Conservation (phyloP, 352 stramenopile species). For the Pilasporangium apinafurcum region DNA sequence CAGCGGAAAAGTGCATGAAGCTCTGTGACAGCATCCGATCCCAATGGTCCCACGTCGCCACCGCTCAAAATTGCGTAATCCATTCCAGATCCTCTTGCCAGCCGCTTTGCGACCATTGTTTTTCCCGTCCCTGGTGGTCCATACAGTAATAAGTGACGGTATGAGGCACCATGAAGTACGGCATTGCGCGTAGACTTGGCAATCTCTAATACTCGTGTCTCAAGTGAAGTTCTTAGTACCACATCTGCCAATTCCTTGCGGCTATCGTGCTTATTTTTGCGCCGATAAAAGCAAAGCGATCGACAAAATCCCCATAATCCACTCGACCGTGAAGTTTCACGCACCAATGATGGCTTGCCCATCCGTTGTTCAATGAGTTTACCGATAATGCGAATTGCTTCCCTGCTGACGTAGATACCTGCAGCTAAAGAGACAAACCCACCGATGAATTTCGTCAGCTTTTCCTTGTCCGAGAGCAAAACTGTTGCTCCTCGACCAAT, state of each 20-base stretch:
- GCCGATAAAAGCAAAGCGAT: constrained; percentile 12
- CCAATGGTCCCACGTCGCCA: constrained; percentile 77
- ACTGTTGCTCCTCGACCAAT: constrained; percentile 44
- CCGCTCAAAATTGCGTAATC: constrained; percentile 84
- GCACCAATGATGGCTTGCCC: constrained; percentile 65
- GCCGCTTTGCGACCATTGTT: constrained; percentile 81
- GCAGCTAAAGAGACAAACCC: constrained; percentile 47
- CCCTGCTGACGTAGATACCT: constrained; percentile 57
- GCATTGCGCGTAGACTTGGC: constrained; percentile 55
- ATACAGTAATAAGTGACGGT: constrained; percentile 81
- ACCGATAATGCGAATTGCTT: constrained; percentile 46
- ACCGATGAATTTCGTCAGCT: constrained; percentile 51
- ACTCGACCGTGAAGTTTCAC: constrained; percentile 51
- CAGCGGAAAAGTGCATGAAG: constrained; percentile 80
- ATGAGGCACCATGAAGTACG: constrained; percentile 54
- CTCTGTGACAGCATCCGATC: constrained; percentile 68
- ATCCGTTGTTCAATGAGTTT: constrained; percentile 59
- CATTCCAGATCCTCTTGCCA: constrained; percentile 60
- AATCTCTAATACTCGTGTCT: constrained; percentile 61
- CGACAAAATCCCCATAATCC: constrained; percentile 38
- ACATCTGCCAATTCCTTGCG: constrained; percentile 52
- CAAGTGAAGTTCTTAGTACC: constrained; percentile 37
- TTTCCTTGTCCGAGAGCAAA: constrained; percentile 51
- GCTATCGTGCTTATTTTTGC: constrained; percentile 16
- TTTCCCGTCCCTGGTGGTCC: constrained; percentile 82